Percentiles rank a stretch among this genome's conserved stretches.
Conservation (phyloP, 805 yeast species). For the Starmerella roubikii region DNA sequence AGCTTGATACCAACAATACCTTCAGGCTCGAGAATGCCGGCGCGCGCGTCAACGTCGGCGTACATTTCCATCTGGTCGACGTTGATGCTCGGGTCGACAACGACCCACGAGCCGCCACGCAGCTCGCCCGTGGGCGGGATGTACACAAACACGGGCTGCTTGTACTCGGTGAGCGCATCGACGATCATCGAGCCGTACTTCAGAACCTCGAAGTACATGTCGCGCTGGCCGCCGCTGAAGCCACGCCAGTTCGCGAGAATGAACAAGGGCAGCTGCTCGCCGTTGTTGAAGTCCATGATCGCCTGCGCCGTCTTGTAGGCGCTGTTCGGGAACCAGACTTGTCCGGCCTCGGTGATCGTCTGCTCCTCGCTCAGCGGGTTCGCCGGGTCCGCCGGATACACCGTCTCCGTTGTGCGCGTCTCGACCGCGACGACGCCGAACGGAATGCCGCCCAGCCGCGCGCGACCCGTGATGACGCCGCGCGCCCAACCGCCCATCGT, state of each 20-base stretch:
- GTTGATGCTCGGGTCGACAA: constrained; percentile 96
- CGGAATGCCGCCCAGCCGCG: constrained; percentile 97
- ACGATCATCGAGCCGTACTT: constrained; percentile 95
- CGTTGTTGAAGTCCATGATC: constrained; percentile 89
- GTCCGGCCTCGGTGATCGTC: constrained; percentile 90
- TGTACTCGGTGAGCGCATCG: constrained; percentile 89
- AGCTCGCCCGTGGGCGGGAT: constrained; percentile 97
- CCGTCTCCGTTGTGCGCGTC: constrained; percentile 76
- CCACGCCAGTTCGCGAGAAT: constrained; percentile 99
- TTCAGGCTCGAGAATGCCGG: constrained; percentile 96
- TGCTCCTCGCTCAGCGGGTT: constrained; percentile 87
- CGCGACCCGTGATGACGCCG: constrained; percentile 98
- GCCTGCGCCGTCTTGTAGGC: constrained; percentile 99
- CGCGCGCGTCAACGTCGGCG: constrained; percentile 90
- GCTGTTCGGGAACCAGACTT: constrained; percentile 98
- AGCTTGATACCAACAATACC: constrained; percentile 98
- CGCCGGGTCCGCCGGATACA: constrained; percentile 96
- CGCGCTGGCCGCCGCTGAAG: constrained; percentile 99
- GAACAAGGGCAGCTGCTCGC: constrained; percentile 96
- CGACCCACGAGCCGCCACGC: constrained; percentile 99
- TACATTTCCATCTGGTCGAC: constrained; percentile 98
- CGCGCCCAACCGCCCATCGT: constrained; percentile 97
- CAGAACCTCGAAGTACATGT: constrained; percentile 96
- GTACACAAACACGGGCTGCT: constrained; percentile 92
- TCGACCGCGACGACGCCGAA: constrained; percentile 97